phyloP scores from a whole-genome alignment of 352 stramenopile genomes.

The Aphanomyces cochlioides region DNA sequence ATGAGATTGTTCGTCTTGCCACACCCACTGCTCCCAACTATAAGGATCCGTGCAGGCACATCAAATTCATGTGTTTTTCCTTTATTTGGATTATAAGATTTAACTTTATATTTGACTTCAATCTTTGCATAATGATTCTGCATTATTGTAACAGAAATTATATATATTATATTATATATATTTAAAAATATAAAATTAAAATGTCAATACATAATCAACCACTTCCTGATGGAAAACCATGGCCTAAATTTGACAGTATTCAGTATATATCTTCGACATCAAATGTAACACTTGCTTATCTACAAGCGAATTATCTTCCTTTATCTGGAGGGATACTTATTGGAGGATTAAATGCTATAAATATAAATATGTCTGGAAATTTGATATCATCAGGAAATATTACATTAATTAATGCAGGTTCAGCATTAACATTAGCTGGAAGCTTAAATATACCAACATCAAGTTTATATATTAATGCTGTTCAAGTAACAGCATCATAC shows the following conservation, averaged over 20 bases:
- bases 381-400: constrained; percentile 4
- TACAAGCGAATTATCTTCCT: constrained; percentile 22
- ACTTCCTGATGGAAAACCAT: neutral
- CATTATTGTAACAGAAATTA: constrained; percentile 8
- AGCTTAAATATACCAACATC: neutral
- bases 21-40: too few species aligned
- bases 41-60: too few species aligned
- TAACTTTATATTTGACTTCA: constrained; percentile 15
- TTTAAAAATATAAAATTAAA: constrained; percentile 24
- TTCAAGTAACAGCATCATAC: neutral
- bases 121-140: constrained; percentile 2
- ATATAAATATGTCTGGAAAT: constrained; percentile 11
- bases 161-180: constrained; percentile 24
- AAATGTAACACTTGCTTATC: constrained; percentile 10
- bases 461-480: neutral
- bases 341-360: constrained; percentile 16
- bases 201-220: constrained; percentile 21
- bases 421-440: constrained; percentile 8
- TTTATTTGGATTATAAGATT: neutral
- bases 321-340: constrained; percentile 6
- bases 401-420: constrained; percentile 9
- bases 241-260: constrained; percentile 20
- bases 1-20: too few species aligned
- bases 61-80: neutral
- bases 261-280: constrained; percentile 23